Evolutionary conservation across 2,329 filamentous ascomycete genomes (phyloP).

Genomic region (Bipolaris sorokiniana): DNA sequence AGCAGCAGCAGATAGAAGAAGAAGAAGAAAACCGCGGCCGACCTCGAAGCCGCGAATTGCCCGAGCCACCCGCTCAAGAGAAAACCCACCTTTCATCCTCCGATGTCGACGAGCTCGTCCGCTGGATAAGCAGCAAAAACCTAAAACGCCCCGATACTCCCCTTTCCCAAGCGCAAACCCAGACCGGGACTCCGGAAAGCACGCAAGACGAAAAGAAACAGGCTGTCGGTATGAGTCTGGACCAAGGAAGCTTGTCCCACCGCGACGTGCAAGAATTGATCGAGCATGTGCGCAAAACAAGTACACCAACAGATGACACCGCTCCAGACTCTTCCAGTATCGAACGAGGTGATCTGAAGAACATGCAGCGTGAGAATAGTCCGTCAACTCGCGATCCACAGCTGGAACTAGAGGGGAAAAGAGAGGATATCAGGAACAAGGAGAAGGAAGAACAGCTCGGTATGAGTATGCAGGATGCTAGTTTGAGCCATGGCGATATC

Average conservation of each 20-base stretch:
- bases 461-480: constrained; percentile 3
- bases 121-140: constrained; percentile 33
- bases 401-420: not conserved
- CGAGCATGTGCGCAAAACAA: constrained; percentile 9
- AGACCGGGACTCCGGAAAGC: not conserved
- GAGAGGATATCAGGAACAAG: not conserved
- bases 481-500: constrained; percentile 6
- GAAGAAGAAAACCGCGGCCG: constrained; percentile 17
- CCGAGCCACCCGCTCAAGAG: constrained; percentile 2
- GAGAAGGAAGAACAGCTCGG: constrained; percentile 7
- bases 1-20: not conserved
- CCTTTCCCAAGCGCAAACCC: constrained; percentile 1
- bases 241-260: constrained; percentile 25
- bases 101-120: constrained; percentile 36
- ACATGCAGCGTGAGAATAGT: not conserved
- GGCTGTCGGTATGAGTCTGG: constrained; percentile 27
- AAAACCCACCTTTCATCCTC: constrained; percentile 24
- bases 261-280: constrained; percentile 16
- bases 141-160: constrained; percentile 12
- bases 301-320: not conserved
- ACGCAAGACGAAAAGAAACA: constrained; percentile 24
- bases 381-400: not conserved
- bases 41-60: constrained; percentile 16
- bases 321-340: not conserved
- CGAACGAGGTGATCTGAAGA: constrained; percentile 5